phyloP scores from a whole-genome alignment of 2,329 filamentous ascomycete species.

The Daldinia eschscholtzii region DNA sequence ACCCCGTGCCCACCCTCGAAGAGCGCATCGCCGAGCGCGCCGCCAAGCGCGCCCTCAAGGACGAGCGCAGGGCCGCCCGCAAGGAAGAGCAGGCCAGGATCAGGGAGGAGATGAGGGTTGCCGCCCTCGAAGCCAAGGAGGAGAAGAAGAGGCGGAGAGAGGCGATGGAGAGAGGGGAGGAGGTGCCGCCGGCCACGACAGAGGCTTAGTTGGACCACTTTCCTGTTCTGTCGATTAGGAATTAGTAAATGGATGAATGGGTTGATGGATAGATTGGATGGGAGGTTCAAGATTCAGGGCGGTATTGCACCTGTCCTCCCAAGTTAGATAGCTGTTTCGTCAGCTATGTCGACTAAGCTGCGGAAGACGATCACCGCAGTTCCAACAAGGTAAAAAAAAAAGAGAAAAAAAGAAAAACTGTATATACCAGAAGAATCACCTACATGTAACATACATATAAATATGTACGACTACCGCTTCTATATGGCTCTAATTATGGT shows the following conservation, averaged over 20 bases:
- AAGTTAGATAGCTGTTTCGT: background rate
- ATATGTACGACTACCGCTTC: slow-evolving; percentile 35
- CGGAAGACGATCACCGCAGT: slow-evolving; percentile 9
- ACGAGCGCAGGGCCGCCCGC: slow-evolving; percentile 37
- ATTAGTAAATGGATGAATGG: too few relatives aligned
- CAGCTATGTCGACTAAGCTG: background rate
- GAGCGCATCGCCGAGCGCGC: slow-evolving; percentile 69
- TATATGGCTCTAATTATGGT: slow-evolving; percentile 3
- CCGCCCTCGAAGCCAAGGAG: background rate
- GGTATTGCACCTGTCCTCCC: background rate
- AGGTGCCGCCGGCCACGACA: too few relatives aligned
- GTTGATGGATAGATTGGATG: background rate
- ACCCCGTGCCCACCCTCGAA: slow-evolving; percentile 73
- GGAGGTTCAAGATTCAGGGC: background rate
- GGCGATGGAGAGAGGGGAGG: background rate
- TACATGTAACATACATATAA: slow-evolving; percentile 35
- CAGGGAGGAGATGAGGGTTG: slow-evolving; percentile 15
- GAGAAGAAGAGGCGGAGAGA: background rate
- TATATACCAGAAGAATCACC: slow-evolving; percentile 32
- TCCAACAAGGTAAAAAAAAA: slow-evolving; percentile 1
- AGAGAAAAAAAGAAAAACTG: slow-evolving; percentile 2
- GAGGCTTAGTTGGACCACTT: too few relatives aligned
- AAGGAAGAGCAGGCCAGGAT: slow-evolving; percentile 18
- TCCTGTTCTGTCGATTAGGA: too few relatives aligned
- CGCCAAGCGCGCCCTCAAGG: slow-evolving; percentile 41